Base-by-base conservation (phyloP, 208 protist species). In the Leishmania tarentolae region DNA sequence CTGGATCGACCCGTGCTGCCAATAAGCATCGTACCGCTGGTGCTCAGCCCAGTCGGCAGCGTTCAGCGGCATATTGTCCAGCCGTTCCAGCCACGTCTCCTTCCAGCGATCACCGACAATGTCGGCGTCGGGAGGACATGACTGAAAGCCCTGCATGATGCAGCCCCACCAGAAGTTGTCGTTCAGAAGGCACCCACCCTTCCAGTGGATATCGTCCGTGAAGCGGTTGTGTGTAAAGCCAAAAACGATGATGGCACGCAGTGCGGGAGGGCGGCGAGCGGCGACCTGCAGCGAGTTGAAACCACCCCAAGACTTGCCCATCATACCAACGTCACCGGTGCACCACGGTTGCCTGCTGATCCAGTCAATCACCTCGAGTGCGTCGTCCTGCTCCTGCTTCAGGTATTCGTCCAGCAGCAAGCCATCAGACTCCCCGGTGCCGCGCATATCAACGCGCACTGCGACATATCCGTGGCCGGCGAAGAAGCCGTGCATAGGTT, bases 111-210 rank as follows among this genome's bases (percentile, higher is more conserved):
- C 81, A 11, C 88, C 91, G 37, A 94, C 87, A 69, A 89, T 76
- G 44, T 70, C 82, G 61, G 71, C 80, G 69, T 94, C 87, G 21
- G 87, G 82, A 19, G 88, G 91, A 46, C 78, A 82, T 28, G 85
- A 91, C 79, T 86, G 82, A 66, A 87, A 91, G 35, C 87, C 91
- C 70, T 92, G 84, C 91, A 94, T 91, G 70, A 94, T 83, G 68
- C 82, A 87, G 31, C 91, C 91, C 91, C 88, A 94, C 89, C 91
- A 94, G 61, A 92, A 92, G 80, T 91, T 94, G 75, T 94, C 88
- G 81, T 86, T 88, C n/a, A 94, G 87, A 73, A 94, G 80, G 69
- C 90, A 94, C 42, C 88, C 90, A 68, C 88, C 90, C 75, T 92
- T 90, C 88, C 88, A 94, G 83, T 92, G 90, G 76, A 94, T 94